These are phyloP conservation scores for Acacia acuminata DNA, from an alignment of 306 rosid species.

Conservation along the genomic window DNA sequence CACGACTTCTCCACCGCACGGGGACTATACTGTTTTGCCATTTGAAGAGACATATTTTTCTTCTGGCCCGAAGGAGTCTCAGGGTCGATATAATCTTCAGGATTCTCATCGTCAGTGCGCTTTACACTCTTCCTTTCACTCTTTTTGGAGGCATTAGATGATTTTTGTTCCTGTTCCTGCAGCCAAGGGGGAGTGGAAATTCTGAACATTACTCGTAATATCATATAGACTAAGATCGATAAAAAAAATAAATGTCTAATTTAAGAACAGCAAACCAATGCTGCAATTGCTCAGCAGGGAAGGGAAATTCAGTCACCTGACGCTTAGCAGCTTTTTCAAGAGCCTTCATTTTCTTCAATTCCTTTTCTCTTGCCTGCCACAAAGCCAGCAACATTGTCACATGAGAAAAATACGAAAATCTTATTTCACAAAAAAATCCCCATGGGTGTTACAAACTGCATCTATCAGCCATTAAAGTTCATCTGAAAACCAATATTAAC, in stretches of 20 bases:
- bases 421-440: neutral
- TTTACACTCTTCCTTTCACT: slow-evolving; percentile 72
- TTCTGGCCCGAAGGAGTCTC: slow-evolving; percentile 70
- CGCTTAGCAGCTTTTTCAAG: slow-evolving; percentile 72
- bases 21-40: slow-evolving; percentile 86
- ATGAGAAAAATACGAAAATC: slow-evolving; percentile 2
- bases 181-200: slow-evolving; percentile 6
- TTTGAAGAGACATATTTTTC: slow-evolving; percentile 71
- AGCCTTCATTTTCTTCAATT: slow-evolving; percentile 78
- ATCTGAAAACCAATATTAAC: neutral
- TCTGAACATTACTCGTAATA: slow-evolving; percentile 5
- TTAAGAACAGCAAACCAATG: neutral
- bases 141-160: slow-evolving; percentile 62
- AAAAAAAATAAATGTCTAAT: neutral
- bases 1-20: slow-evolving; percentile 82
- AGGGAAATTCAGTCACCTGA: slow-evolving; percentile 49
- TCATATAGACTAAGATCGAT: slow-evolving; percentile 8
- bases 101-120: slow-evolving; percentile 73
- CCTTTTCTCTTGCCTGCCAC: slow-evolving; percentile 90
- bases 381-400: slow-evolving; percentile 17
- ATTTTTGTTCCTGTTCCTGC: slow-evolving; percentile 77
- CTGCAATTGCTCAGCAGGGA: neutral
- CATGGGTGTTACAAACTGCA: neutral
- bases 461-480: neutral
- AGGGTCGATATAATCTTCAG: slow-evolving; percentile 77